These are phyloP conservation scores for Tetrastigma voinierianum DNA, from an alignment of 164 flowering plant genomes.

Conservation along the genomic window DNA sequence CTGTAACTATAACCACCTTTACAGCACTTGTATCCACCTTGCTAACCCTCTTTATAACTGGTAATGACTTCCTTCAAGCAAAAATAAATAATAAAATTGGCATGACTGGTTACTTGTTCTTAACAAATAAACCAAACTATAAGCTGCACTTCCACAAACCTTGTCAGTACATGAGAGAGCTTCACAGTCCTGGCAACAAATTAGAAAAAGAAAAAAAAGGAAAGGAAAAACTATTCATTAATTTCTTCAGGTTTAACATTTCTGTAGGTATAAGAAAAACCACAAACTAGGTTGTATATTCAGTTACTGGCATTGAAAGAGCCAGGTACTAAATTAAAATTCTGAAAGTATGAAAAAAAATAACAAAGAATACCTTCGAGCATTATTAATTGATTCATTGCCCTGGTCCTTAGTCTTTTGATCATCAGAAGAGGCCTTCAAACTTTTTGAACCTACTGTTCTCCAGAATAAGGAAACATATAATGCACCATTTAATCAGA, in stretches of 20 bases:
- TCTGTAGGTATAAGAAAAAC: too few species aligned
- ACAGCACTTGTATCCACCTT: constrained; percentile 12
- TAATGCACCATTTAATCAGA: background rate
- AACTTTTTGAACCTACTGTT: constrained; percentile 13
- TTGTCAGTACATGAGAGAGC: constrained; percentile 20
- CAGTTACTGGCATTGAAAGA: background rate
- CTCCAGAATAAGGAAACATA: background rate
- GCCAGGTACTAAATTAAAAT: background rate
- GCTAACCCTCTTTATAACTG: constrained; percentile 28
- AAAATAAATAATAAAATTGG: background rate
- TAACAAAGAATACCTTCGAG: constrained; percentile 24
- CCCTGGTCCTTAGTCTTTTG: constrained; percentile 18
- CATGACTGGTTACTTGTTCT: background rate
- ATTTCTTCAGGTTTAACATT: too few species aligned
- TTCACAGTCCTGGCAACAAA: constrained; percentile 25
- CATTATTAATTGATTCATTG: constrained; percentile 10
- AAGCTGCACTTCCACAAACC: constrained; percentile 26
- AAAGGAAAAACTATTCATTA: background rate
- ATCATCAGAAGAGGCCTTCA: constrained; percentile 22
- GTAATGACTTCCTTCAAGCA: constrained; percentile 44
- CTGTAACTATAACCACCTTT: constrained; percentile 16
- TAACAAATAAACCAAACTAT: background rate
- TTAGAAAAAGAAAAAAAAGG: background rate
- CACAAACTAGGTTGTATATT: too few species aligned
- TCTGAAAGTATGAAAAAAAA: background rate